phyloP scores from a whole-genome alignment of 2,329 filamentous ascomycete genomes.

The Fusarium nodosum region DNA sequence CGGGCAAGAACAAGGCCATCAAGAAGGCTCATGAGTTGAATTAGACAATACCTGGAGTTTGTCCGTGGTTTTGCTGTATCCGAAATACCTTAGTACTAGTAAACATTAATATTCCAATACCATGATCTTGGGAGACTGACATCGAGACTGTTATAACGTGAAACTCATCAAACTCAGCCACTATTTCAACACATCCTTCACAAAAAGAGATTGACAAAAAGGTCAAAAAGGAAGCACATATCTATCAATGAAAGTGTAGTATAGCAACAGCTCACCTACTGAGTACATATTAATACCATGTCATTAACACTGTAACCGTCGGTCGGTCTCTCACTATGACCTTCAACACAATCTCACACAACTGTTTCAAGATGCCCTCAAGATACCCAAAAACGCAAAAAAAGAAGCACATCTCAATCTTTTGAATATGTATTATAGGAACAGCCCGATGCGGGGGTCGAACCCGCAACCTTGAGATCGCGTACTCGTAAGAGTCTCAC shows the following conservation, averaged over 20 bases:
- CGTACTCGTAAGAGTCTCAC: constrained; percentile 71
- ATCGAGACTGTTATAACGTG: no score
- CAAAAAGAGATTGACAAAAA: not conserved
- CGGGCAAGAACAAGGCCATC: constrained; percentile 59
- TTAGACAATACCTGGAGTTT: not conserved
- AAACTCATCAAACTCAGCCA: no score
- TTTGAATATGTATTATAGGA: constrained; percentile 18
- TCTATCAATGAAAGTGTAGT: constrained; percentile 27
- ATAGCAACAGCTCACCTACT: no score
- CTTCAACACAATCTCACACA: no score
- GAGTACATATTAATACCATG: no score
- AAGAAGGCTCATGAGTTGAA: constrained; percentile 59
- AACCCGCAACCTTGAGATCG: constrained; percentile 70
- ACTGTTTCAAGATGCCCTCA: no score
- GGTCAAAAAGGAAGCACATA: constrained; percentile 20
- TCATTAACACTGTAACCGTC: no score
- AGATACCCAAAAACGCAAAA: not conserved
- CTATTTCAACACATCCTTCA: not conserved
- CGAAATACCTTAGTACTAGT: not conserved
- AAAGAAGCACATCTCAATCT: constrained; percentile 42
- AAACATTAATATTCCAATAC: not conserved
- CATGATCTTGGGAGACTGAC: no score
- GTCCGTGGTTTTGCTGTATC: not conserved
- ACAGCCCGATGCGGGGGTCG: constrained; percentile 60
- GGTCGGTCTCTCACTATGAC: no score